Percentiles rank a stretch among this genome's conserved stretches.
phyloP scores from a whole-genome alignment of 441 rosid species.

The Pelargonium myrrhifolium region DNA sequence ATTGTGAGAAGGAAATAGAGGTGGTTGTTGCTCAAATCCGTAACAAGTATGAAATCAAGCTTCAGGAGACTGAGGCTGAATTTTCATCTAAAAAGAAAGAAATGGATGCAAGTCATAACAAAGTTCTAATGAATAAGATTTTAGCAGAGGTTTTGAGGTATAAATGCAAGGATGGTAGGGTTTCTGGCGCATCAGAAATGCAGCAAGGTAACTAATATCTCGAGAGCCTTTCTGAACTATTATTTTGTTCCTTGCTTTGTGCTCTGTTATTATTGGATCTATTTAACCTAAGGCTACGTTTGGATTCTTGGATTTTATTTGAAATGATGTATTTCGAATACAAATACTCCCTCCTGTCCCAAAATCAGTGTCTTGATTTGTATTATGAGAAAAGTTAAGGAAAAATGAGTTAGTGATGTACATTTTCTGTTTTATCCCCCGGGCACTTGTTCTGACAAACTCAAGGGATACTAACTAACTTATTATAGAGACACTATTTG shows the following conservation, averaged over 20 bases:
- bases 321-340: no score
- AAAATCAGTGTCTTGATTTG: no score
- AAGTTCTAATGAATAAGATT: constrained; percentile 53
- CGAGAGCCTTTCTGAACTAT: constrained; percentile 3
- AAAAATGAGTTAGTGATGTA: no score
- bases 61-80: constrained; percentile 45
- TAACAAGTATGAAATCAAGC: constrained; percentile 45
- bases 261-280: not conserved
- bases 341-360: no score
- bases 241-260: not conserved
- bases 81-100: constrained; percentile 32
- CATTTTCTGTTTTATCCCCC: no score
- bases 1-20: constrained; percentile 59
- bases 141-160: constrained; percentile 66
- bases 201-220: constrained; percentile 43
- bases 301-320: no score
- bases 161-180: constrained; percentile 44
- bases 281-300: no score
- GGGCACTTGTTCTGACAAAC: no score
- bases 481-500: no score
- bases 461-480: no score
- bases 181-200: constrained; percentile 22
- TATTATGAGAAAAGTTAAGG: no score
- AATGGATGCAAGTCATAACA: constrained; percentile 32
- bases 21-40: constrained; percentile 49